phyloP scores from a whole-genome alignment of 441 rosid genomes.

The Gossypium trilobum region DNA sequence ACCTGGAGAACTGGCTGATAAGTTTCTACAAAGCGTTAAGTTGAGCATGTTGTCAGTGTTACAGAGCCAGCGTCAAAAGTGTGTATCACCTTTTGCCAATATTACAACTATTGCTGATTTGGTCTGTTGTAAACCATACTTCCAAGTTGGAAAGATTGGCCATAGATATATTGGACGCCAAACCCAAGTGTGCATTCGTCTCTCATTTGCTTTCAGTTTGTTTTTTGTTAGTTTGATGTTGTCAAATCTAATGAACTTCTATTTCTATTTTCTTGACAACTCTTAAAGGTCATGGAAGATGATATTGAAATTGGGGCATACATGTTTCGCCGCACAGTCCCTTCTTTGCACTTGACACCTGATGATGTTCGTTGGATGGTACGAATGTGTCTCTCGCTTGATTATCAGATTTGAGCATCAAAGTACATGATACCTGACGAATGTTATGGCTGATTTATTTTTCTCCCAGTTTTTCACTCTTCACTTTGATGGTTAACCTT shows the following conservation, averaged over 20 bases:
- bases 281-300: slow-evolving; percentile 82
- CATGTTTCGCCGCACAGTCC: slow-evolving; percentile 93
- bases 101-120: slow-evolving; percentile 68
- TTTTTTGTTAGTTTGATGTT: neutral
- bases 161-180: slow-evolving; percentile 87
- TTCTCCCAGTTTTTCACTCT: neutral
- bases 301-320: slow-evolving; percentile 83
- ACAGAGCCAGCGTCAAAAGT: slow-evolving; percentile 43
- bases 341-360: slow-evolving; percentile 66
- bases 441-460: neutral
- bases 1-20: slow-evolving; percentile 88
- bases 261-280: slow-evolving; percentile 16
- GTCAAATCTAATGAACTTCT: neutral
- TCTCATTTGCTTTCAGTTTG: slow-evolving; percentile 10
- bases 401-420: neutral
- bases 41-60: slow-evolving; percentile 55
- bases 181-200: slow-evolving; percentile 50
- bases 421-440: neutral
- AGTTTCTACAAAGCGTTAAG: slow-evolving; percentile 77
- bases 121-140: slow-evolving; percentile 53
- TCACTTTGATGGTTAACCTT: neutral
- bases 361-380: slow-evolving; percentile 96
- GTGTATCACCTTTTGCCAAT: slow-evolving; percentile 48
- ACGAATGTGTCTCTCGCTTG: slow-evolving; percentile 16
- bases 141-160: slow-evolving; percentile 77